A percentile compares a stretch with the other conserved stretches of the same genome.
phyloP scores from a whole-genome alignment of 176 grass and related monocot species.

The Pontederia paniculata region DNA sequence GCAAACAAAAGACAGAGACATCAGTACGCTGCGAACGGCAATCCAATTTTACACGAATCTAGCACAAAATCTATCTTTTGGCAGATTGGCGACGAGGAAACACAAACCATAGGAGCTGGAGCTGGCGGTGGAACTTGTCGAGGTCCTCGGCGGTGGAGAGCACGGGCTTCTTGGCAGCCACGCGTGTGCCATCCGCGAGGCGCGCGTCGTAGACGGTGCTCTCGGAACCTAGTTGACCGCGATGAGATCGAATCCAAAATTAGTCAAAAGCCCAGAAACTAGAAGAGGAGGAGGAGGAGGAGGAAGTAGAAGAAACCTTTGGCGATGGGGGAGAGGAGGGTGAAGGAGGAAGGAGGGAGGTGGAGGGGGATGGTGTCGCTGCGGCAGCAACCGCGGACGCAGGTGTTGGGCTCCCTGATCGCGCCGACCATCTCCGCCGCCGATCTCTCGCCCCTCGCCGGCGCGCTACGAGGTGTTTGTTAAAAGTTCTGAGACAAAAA shows the following conservation, averaged over 20 bases:
- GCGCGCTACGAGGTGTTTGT: no score
- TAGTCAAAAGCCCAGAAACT: not conserved
- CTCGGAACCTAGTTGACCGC: slow-evolving; percentile 51
- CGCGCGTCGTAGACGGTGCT: slow-evolving; percentile 84
- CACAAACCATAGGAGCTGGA: slow-evolving; percentile 75
- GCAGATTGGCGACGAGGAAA: not conserved
- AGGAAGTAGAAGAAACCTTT: slow-evolving; percentile 27
- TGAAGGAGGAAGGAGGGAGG: slow-evolving; percentile 55
- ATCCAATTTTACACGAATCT: not conserved
- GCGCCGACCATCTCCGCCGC: slow-evolving; percentile 34
- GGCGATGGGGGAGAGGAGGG: slow-evolving; percentile 71
- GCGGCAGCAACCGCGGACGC: slow-evolving; percentile 84
- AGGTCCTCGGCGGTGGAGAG: slow-evolving; percentile 78
- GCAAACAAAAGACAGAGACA: not conserved
- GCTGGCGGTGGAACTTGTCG: slow-evolving; percentile 90
- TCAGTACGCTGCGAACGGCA: not conserved
- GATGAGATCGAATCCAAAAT: not conserved
- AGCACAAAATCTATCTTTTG: not conserved
- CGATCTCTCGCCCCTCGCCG: not conserved
- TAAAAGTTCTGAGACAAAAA: no score
- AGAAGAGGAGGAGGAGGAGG: not conserved
- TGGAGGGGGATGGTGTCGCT: slow-evolving; percentile 68
- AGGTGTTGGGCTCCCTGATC: slow-evolving; percentile 52
- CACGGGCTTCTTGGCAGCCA: slow-evolving; percentile 82
- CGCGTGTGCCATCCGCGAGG: slow-evolving; percentile 35